A percentile compares a stretch with the other conserved stretches of the same genome.
phyloP scores from a whole-genome alignment of 179 eudicot genomes.

The Camellia oleifera region DNA sequence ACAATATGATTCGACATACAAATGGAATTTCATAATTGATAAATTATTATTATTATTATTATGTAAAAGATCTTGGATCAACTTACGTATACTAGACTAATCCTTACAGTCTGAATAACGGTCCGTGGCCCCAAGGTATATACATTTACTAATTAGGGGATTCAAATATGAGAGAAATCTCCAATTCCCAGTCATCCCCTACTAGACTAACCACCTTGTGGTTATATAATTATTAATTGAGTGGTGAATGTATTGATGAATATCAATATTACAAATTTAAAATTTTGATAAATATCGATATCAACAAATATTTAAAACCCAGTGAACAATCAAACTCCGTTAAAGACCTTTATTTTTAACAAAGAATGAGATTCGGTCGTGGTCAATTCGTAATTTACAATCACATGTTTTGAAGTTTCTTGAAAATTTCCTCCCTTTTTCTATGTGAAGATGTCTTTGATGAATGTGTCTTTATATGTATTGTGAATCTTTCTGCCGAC shows the following conservation, averaged over 20 bases:
- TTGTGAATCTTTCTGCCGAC: not conserved
- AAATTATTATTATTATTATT: too few species aligned
- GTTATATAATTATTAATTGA: too few species aligned
- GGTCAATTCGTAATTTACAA: not conserved
- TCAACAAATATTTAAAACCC: not conserved
- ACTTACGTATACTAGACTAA: too few species aligned
- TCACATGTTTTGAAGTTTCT: not conserved
- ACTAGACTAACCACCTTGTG: too few species aligned
- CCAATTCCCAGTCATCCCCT: too few species aligned
- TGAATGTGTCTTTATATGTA: not conserved
- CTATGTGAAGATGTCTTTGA: not conserved
- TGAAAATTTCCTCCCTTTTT: not conserved
- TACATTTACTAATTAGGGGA: too few species aligned
- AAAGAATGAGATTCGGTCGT: constrained; percentile 8
- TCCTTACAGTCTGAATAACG: too few species aligned
- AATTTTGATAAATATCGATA: not conserved
- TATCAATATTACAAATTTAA: not conserved
- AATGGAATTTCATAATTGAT: too few species aligned
- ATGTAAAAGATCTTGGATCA: too few species aligned
- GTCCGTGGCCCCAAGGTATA: too few species aligned
- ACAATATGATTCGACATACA: too few species aligned
- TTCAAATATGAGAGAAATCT: too few species aligned
- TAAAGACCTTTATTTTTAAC: not conserved
- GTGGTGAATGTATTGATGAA: not conserved
- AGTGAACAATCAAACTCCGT: not conserved